A percentile compares a stretch with the other conserved stretches of the same genome.
phyloP scores from a whole-genome alignment of 2,329 filamentous ascomycete genomes.

The Arthrobotrys entomopaga region DNA sequence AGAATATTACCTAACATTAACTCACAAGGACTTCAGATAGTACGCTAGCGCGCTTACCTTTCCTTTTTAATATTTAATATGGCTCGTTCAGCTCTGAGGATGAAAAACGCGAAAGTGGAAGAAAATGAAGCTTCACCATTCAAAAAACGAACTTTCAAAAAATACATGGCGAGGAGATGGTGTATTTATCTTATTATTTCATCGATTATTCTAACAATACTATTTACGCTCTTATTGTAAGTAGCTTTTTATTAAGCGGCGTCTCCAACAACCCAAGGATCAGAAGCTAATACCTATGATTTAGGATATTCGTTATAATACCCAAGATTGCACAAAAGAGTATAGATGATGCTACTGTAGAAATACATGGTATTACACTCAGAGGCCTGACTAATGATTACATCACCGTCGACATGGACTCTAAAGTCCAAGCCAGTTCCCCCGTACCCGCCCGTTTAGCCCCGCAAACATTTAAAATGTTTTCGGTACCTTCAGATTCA shows the following conservation, averaged over 20 bases:
- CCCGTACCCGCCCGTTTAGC: constrained; percentile 62
- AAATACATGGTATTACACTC: constrained; percentile 67
- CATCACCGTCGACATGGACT: constrained; percentile 69
- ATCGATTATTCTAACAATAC: background rate
- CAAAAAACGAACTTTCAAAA: too few species aligned
- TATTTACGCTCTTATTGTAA: background rate
- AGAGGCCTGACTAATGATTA: constrained; percentile 64
- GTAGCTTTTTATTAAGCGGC: background rate
- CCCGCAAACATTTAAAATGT: constrained; percentile 65
- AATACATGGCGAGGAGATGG: background rate
- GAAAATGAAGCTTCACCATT: too few species aligned
- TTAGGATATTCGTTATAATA: constrained; percentile 69
- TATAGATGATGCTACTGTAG: constrained; percentile 67
- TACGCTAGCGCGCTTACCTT: too few species aligned
- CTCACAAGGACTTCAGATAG: too few species aligned
- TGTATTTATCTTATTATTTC: background rate
- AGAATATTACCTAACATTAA: too few species aligned
- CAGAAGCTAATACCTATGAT: background rate
- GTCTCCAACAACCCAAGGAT: background rate
- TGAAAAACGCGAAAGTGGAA: too few species aligned
- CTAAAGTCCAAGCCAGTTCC: constrained; percentile 67
- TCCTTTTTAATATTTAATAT: too few species aligned
- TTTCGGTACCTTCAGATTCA: constrained; percentile 65
- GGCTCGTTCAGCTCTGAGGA: too few species aligned
- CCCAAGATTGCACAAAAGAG: constrained; percentile 70